These are phyloP conservation scores for Phytophthora pluvialis DNA, from an alignment of 352 stramenopile genomes.

Conservation along the genomic window DNA sequence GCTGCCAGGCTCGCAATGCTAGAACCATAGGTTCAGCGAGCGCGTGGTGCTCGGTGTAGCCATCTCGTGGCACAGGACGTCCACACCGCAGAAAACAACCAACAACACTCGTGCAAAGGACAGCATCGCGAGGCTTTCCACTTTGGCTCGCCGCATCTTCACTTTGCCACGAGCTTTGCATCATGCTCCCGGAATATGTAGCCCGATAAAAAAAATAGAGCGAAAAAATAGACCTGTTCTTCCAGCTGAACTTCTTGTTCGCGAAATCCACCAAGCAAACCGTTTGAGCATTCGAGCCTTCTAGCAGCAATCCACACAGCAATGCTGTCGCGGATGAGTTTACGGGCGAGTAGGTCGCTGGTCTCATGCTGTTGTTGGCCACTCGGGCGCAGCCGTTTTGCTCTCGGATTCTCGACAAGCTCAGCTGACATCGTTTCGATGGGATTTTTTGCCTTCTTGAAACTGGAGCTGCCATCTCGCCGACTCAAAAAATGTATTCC, in stretches of 20 bases:
- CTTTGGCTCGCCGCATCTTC: constrained; percentile 2
- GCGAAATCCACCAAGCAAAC: not conserved
- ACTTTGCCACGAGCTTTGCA: not conserved
- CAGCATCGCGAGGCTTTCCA: constrained; percentile 9
- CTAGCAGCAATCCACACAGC: not conserved
- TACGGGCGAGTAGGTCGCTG: not conserved
- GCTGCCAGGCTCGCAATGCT: too few relatives aligned
- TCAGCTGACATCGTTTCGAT: constrained; percentile 16
- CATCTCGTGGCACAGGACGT: constrained; percentile 2
- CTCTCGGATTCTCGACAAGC: not conserved
- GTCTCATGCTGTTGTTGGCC: not conserved
- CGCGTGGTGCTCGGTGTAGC: constrained; percentile 14
- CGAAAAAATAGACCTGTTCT: not conserved
- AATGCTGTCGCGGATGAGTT: not conserved
- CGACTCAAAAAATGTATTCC: not conserved
- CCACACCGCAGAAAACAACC: constrained; percentile 2
- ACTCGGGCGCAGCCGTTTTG: not conserved
- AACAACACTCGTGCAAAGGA: constrained; percentile 6
- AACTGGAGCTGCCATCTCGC: not conserved
- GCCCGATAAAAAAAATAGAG: constrained; percentile 4
- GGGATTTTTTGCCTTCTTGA: constrained; percentile 2
- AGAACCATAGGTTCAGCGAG: not conserved
- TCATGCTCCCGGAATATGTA: not conserved
- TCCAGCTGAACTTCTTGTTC: constrained; percentile 6
- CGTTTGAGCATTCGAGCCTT: not conserved